Conservation (phyloP, 805 yeast species). For the Lipomyces yamanashiensis region DNA sequence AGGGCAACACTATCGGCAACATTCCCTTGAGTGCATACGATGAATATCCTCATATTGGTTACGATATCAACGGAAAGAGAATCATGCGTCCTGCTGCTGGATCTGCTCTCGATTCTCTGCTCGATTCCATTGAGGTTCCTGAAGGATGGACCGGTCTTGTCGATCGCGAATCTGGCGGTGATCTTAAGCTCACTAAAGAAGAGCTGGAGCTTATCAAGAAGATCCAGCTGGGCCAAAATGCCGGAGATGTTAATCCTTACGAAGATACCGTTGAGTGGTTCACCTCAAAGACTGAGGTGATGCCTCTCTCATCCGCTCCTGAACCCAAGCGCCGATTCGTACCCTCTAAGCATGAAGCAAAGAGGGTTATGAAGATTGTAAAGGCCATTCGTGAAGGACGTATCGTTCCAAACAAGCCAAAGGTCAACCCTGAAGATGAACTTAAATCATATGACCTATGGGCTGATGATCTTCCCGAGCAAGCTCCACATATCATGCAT, state of each 20-base stretch:
- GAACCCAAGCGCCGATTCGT: conserved; percentile 97
- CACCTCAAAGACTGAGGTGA: conserved; percentile 76
- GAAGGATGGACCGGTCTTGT: conserved; percentile 98
- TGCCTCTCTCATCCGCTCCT: conserved; percentile 92
- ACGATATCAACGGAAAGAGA: conserved; percentile 95
- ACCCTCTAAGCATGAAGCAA: conserved; percentile 96
- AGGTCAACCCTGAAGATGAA: conserved; percentile 57
- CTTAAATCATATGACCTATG: conserved; percentile 68
- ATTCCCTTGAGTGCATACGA: conserved; percentile 93
- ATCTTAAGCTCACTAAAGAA: conserved; percentile 80
- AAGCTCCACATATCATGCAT: conserved; percentile 76
- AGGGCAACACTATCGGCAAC: conserved; percentile 88
- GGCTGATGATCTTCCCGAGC: conserved; percentile 68
- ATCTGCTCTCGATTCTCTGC: conserved; percentile 85
- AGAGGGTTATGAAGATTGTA: conserved; percentile 93
- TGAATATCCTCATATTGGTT: conserved; percentile 96
- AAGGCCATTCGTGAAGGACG: conserved; percentile 96
- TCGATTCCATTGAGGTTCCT: conserved; percentile 91
- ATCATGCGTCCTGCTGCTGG: conserved; percentile 99
- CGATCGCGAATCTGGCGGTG: conserved; percentile 84
- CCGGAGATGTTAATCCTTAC: conserved; percentile 87
- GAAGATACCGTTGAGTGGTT: conserved; percentile 97
- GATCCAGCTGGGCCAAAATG: conserved; percentile 81
- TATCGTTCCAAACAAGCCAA: conserved; percentile 72
- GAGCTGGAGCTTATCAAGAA: conserved; percentile 87